phyloP scores from a whole-genome alignment of 441 rosid species.

The Lepidium campestre region DNA sequence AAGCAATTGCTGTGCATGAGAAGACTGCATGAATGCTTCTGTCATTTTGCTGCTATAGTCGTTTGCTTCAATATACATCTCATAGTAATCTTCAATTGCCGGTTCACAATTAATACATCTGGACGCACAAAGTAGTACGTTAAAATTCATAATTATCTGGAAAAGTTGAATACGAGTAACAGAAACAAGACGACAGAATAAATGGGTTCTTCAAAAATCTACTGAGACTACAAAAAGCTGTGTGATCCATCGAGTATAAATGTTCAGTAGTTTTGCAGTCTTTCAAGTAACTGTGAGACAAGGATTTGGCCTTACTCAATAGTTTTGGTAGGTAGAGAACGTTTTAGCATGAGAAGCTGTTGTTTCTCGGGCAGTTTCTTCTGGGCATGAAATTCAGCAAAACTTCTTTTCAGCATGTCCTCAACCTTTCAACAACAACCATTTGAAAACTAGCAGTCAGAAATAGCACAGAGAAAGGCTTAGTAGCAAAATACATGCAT shows the following conservation, averaged over 20 bases:
- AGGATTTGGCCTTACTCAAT: slow-evolving; percentile 60
- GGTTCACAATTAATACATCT: slow-evolving; percentile 96
- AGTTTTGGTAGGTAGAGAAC: slow-evolving; percentile 61
- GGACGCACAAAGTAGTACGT: slow-evolving; percentile 24
- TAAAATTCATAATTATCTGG: not conserved
- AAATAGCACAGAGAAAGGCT: not conserved
- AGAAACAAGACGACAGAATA: not conserved
- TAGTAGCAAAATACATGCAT: not conserved
- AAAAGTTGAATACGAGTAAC: not conserved
- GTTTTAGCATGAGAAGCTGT: slow-evolving; percentile 72
- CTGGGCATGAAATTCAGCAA: slow-evolving; percentile 97
- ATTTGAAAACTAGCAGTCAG: slow-evolving; percentile 10
- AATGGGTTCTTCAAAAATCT: not conserved
- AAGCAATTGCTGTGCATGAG: slow-evolving; percentile 42
- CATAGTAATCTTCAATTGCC: slow-evolving; percentile 86
- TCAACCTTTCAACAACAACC: slow-evolving; percentile 63
- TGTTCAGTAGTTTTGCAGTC: not conserved
- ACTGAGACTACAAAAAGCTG: not conserved
- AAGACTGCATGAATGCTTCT: slow-evolving; percentile 65
- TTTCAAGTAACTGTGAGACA: not conserved
- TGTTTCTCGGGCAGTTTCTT: slow-evolving; percentile 88
- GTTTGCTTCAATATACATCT: slow-evolving; percentile 63
- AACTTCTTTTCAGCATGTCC: slow-evolving; percentile 98
- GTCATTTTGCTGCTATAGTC: slow-evolving; percentile 41
- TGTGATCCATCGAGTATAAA: not conserved